Conservation (phyloP, 2,329 filamentous ascomycete species). For the Talaromyces pinophilus region DNA sequence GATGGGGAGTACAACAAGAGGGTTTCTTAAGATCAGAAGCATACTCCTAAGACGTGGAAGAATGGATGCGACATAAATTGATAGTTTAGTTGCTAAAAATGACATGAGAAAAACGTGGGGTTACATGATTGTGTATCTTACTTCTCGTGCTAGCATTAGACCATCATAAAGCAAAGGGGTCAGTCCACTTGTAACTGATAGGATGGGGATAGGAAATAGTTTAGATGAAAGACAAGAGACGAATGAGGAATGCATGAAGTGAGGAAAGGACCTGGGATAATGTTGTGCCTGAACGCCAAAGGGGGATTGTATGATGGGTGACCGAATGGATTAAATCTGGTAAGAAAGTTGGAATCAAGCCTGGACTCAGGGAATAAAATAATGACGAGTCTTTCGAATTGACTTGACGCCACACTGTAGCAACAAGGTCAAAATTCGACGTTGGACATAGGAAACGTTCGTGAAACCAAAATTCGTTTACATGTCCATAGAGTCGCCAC, state of each 20-base stretch:
- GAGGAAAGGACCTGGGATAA: slow-evolving; percentile 12
- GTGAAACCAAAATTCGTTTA: slow-evolving; percentile 44
- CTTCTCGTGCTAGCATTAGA: slow-evolving; percentile 43
- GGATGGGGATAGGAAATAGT: slow-evolving; percentile 24
- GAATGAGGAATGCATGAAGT: slow-evolving; percentile 7
- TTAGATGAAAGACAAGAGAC: slow-evolving; percentile 22
- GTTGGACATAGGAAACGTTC: background rate
- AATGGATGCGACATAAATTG: slow-evolving; percentile 44
- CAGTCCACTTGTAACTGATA: slow-evolving; percentile 24
- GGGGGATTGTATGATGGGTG: slow-evolving; percentile 9
- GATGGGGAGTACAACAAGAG: background rate
- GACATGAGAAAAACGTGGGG: slow-evolving; percentile 31
- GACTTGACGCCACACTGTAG: background rate
- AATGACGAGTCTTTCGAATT: slow-evolving; percentile 5
- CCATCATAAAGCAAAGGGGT: slow-evolving; percentile 31
- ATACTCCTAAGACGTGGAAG: slow-evolving; percentile 33
- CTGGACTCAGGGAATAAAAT: slow-evolving; percentile 6
- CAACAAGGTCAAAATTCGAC: background rate
- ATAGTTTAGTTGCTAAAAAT: slow-evolving; percentile 23
- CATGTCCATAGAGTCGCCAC: slow-evolving; percentile 74
- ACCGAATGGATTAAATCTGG: slow-evolving; percentile 13
- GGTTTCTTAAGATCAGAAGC: background rate
- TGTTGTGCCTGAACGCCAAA: slow-evolving; percentile 24
- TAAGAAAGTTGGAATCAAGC: slow-evolving; percentile 11
- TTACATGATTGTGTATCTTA: slow-evolving; percentile 53